Base-by-base conservation (phyloP, 305 asterid species). In the Fraxinus dipetala region DNA sequence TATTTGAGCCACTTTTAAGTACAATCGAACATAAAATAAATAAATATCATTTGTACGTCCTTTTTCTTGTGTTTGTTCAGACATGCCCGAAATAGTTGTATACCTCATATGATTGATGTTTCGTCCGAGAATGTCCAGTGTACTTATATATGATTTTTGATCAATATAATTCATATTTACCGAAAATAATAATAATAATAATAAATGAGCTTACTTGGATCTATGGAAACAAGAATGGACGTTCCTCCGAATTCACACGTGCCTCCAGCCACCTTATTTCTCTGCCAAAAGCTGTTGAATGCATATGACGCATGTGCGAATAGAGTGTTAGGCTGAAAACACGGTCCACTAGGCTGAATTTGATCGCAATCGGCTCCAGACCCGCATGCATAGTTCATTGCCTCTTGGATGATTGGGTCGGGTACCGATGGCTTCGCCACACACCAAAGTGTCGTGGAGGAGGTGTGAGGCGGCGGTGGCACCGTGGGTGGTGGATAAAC, bases 341-440 rank as follows among this genome's bases (percentile, higher is more conserved):
- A 95, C 1, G 97, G 78, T 0, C 97, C 98, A 28, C 78, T 89
- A 1, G 97, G 90, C 84, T 76, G 90, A 86, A 95, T 88, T 87
- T 89, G 92, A 9, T 85, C 82, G 56, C 99, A 95, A 2, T 92
- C 97, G 1, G 97, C 98, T 38, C 99, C 98, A 1, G 96, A 93
- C 4, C 88, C 97, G 34, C 99, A 95, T 0, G 98, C 99, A 65
- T 93, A 95, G 87, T 94, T 91, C 96, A 95, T 92, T 0, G 98
- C 98, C 87, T 95, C 98, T 87, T 87, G 91, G 38, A 93, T 93
- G 72, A 95, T 93, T 0, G 99, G 98, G 10, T 89, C 98, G 0
- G 98, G 98, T 22, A 95, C 98, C 0, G 98, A 75, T 0, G 98
- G 91, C 93, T 95, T 95, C 1, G 97, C 99, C 83, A 95, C 98